Evolutionary conservation across 495 filamentous ascomycete species (phyloP), one percentile per base, ranked within the genome.

Genomic region (Tirmania nivea): DNA sequence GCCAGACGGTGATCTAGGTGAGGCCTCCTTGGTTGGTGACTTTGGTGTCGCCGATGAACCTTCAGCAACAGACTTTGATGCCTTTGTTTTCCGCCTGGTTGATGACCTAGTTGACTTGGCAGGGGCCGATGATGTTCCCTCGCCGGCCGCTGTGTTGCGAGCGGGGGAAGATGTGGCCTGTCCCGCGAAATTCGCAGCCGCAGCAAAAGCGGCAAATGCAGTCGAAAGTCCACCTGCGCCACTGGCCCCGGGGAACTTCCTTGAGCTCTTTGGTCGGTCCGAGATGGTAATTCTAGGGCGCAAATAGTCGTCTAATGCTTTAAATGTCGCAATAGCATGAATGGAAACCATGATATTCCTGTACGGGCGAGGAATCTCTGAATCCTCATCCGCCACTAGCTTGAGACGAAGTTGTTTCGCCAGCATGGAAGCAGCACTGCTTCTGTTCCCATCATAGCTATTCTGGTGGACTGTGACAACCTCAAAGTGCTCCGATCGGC

Each of bases 301-400:
- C 47, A 99, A 71, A 68, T 95, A 99, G 64, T 99, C 92, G 62
- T 96, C 90, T 34, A 99, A 69, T 2, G 90, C 83, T 64, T 96
- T 96, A 68, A 99, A 95, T 0, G 87, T 94, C 9, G 92, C 89
- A 65, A 99, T 96, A 34, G 92, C 92, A 67, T 99, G 92, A 56
- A 99, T 96, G 6, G 86, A 89, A 14, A 99, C 89, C 81, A 93
- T 94, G 57, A 96, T 86, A 56, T 87, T 94, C 35, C 82, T 78
- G 60, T 89, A 96, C 12, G 78, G 69, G 20, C 77, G 73, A 21
- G 88, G 89, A 50, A 96, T 86, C 31, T 92, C 82, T 0, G 84
- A 85, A 37, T 84, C 83, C 1, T 95, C 90, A 54, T 94, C 88
- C 1, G 90, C 87, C 20, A 87, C 77, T 10, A 99, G 71, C 62